Percentiles rank a stretch among this genome's conserved stretches.
phyloP scores from a whole-genome alignment of 2,329 filamentous ascomycete genomes.

The Aspergillus aculeatus region DNA sequence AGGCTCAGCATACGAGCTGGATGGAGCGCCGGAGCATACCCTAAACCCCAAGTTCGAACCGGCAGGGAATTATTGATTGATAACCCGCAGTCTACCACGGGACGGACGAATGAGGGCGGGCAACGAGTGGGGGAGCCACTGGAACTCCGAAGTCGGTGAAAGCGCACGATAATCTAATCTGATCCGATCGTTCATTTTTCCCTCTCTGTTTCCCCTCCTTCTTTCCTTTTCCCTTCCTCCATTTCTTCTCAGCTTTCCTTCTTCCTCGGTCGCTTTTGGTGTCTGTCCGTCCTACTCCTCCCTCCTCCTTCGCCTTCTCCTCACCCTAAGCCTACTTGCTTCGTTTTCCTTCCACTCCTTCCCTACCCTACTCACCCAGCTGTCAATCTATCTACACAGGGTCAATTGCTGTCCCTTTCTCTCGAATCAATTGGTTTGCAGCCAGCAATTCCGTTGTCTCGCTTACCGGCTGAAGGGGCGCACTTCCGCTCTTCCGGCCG shows the following conservation, averaged over 20 bases:
- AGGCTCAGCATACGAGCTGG: too few species aligned
- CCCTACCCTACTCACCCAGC: conserved; percentile 2
- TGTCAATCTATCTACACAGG: neutral
- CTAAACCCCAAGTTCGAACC: conserved; percentile 8
- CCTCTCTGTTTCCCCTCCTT: conserved; percentile 5
- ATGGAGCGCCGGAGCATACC: neutral
- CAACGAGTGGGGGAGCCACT: conserved; percentile 4
- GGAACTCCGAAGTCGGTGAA: conserved; percentile 24
- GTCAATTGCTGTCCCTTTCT: neutral
- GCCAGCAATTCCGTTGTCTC: conserved; percentile 19
- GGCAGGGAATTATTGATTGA: conserved; percentile 15
- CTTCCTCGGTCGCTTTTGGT: conserved; percentile 10
- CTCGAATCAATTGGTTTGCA: neutral
- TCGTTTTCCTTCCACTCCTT: neutral
- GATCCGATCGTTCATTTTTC: conserved; percentile 28
- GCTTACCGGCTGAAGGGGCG: conserved; percentile 33
- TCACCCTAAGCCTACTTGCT: conserved; percentile 5
- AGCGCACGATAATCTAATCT: conserved; percentile 35
- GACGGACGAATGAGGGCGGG: conserved; percentile 9
- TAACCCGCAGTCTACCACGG: conserved; percentile 13
- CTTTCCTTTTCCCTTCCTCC: conserved; percentile 1
- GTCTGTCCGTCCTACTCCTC: neutral
- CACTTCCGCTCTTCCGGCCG: conserved; percentile 39
- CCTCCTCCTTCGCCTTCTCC: neutral
- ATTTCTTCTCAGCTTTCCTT: neutral